phyloP scores from a whole-genome alignment of 495 filamentous ascomycete genomes.

The Daldinia loculata region DNA sequence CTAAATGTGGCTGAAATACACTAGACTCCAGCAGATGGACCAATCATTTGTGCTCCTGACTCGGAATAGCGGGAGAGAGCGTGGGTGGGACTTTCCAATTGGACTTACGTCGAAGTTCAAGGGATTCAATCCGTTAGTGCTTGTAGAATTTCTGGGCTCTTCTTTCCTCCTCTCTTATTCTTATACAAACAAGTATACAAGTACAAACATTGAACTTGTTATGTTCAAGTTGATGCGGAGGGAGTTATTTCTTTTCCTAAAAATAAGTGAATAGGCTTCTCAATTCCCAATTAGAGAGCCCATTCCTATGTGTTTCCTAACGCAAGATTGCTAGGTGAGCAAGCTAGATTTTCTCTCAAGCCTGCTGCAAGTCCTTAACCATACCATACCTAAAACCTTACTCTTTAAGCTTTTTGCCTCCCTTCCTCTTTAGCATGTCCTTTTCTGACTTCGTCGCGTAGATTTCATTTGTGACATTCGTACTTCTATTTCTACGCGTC shows the following conservation, averaged over 20 bases:
- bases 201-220: not conserved
- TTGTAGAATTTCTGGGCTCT: slow-evolving; percentile 33
- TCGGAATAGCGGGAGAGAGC: slow-evolving; percentile 35
- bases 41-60: slow-evolving; percentile 35
- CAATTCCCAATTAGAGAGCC: not conserved
- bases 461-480: slow-evolving; percentile 26
- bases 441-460: slow-evolving; percentile 12
- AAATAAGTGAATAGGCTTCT: slow-evolving; percentile 13
- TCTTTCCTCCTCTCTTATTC: slow-evolving; percentile 14
- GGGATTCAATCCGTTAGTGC: slow-evolving; percentile 20
- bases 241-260: slow-evolving; percentile 10
- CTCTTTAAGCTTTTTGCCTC: not conserved
- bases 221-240: slow-evolving; percentile 15
- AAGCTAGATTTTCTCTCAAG: slow-evolving; percentile 9
- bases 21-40: slow-evolving; percentile 3
- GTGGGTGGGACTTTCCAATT: slow-evolving; percentile 26
- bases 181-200: not conserved
- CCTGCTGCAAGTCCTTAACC: not conserved
- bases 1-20: not conserved
- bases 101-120: slow-evolving; percentile 11
- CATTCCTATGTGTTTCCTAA: slow-evolving; percentile 16
- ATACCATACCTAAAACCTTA: not conserved
- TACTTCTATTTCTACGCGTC: not conserved
- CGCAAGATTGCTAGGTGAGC: slow-evolving; percentile 36
- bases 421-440: not conserved